Conservation (phyloP, 805 yeast species). For the Blastobotrys robertii region DNA sequence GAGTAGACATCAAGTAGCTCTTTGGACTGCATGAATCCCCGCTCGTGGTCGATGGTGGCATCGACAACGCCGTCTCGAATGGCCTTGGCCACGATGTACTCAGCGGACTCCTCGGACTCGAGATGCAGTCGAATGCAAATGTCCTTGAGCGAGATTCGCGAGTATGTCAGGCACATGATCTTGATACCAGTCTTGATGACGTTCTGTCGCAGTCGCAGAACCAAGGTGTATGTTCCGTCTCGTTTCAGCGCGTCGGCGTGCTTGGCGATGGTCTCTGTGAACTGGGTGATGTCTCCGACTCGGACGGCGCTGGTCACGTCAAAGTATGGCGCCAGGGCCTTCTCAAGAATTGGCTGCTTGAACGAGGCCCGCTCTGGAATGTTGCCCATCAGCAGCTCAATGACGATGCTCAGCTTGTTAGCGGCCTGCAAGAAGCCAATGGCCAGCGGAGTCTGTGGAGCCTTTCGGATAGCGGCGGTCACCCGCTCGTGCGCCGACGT, state of each 20-base stretch:
- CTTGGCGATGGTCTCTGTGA: slow-evolving; percentile 57
- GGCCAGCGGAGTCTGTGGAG: slow-evolving; percentile 82
- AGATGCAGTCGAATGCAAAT: slow-evolving; percentile 85
- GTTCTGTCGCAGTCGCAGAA: slow-evolving; percentile 84
- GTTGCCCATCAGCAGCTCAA: slow-evolving; percentile 93
- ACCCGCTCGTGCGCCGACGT: slow-evolving; percentile 82
- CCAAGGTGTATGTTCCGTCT: slow-evolving; percentile 78
- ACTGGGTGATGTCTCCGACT: slow-evolving; percentile 76
- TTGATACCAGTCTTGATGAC: slow-evolving; percentile 97
- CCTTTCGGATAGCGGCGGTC: slow-evolving; percentile 91
- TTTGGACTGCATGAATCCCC: slow-evolving; percentile 83
- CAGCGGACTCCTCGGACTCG: slow-evolving; percentile 93
- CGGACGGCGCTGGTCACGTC: slow-evolving; percentile 87
- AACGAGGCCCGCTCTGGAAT: slow-evolving; percentile 84
- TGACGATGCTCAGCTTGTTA: slow-evolving; percentile 74
- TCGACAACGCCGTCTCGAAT: slow-evolving; percentile 96
- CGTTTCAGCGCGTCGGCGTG: slow-evolving; percentile 52
- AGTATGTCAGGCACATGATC: slow-evolving; percentile 82
- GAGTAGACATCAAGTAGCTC: slow-evolving; percentile 83
- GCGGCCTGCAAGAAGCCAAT: slow-evolving; percentile 85
- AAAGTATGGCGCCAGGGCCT: slow-evolving; percentile 68
- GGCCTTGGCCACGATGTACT: slow-evolving; percentile 92
- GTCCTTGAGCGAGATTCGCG: slow-evolving; percentile 83
- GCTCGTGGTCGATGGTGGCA: slow-evolving; percentile 83
- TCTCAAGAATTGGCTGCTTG: slow-evolving; percentile 50